Conservation (phyloP, 768 basidiomycete species). For the Lactarius quietus region DNA sequence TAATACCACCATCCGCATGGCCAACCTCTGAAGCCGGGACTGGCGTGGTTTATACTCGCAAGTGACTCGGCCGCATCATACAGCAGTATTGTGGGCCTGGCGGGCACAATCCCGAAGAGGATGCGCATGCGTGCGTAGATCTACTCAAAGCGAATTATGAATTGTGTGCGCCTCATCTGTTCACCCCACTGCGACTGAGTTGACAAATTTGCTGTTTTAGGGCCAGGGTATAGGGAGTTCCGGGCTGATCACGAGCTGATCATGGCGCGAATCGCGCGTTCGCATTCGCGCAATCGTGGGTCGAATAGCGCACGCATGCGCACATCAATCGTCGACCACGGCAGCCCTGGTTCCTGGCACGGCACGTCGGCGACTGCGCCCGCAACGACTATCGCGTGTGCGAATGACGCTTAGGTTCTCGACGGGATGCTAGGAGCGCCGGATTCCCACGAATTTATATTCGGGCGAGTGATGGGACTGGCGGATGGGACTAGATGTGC, state of each 20-base stretch:
- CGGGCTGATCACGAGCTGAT: no score
- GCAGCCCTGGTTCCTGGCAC: slow-evolving; percentile 40
- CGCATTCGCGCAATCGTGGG: no score
- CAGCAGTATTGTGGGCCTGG: not conserved
- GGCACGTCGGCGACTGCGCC: slow-evolving; percentile 60
- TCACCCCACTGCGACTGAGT: not conserved
- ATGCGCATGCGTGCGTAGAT: not conserved
- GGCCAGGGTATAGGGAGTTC: no score
- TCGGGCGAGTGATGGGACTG: no score
- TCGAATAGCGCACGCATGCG: slow-evolving; percentile 37
- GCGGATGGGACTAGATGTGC: no score
- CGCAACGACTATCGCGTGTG: slow-evolving; percentile 72
- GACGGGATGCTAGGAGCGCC: no score
- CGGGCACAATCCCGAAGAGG: not conserved
- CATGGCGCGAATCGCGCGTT: no score
- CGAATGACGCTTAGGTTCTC: slow-evolving; percentile 37
- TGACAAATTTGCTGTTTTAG: not conserved
- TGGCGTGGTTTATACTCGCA: not conserved
- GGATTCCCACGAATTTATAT: no score
- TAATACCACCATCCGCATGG: not conserved
- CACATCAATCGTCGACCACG: slow-evolving; percentile 57
- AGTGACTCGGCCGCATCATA: not conserved
- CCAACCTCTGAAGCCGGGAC: not conserved
- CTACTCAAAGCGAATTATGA: no score
- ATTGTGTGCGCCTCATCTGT: not conserved